These are phyloP conservation scores for Podospora appendiculata DNA, from an alignment of 495 filamentous ascomycete genomes.

Conservation along the genomic window DNA sequence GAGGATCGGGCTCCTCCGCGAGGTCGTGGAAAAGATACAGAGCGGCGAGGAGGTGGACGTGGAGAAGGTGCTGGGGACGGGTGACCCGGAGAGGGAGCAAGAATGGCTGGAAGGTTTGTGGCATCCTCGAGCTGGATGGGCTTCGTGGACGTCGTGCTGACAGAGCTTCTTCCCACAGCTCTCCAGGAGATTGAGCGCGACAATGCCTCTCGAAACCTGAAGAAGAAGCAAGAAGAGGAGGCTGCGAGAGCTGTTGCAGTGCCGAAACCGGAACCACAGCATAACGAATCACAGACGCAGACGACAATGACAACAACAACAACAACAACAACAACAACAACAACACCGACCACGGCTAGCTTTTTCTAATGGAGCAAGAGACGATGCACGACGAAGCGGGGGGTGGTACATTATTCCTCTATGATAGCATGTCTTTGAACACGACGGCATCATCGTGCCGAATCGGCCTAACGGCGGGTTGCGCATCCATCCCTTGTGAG, in stretches of 20 bases:
- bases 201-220: conserved; percentile 53
- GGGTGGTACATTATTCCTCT: conserved; percentile 8
- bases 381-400: not conserved
- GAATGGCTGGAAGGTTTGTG: conserved; percentile 80
- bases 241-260: not conserved
- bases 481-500: not conserved
- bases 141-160: not conserved
- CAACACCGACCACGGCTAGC: conserved; percentile 19
- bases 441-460: conserved; percentile 11
- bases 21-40: conserved; percentile 76
- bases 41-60: conserved; percentile 88
- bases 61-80: conserved; percentile 71
- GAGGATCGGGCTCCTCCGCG: conserved; percentile 66
- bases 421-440: conserved; percentile 48
- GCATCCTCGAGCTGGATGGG: no score
- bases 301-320: not conserved
- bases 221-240: conserved; percentile 17
- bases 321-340: conserved; percentile 11
- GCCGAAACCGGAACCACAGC: not conserved
- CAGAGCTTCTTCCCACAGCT: conserved; percentile 36
- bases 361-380: conserved; percentile 28
- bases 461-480: not conserved
- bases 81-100: conserved; percentile 63
- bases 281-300: conserved; percentile 4
- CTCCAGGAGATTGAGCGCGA: conserved; percentile 75